phyloP scores from a whole-genome alignment of 352 stramenopile species.

The Nothophytophthora sp. region DNA sequence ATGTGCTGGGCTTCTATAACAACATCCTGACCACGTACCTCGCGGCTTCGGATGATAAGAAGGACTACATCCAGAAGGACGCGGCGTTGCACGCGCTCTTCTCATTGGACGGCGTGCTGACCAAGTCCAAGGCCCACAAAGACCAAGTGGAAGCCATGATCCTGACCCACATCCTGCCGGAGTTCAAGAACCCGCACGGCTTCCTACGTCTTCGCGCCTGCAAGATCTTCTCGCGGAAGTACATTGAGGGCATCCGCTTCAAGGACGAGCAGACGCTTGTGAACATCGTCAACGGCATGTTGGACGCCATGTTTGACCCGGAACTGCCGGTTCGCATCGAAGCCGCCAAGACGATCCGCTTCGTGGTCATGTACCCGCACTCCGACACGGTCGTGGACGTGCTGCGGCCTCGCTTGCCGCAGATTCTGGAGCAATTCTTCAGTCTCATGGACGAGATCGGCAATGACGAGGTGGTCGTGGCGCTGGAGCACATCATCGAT shows the following conservation, averaged over 20 bases:
- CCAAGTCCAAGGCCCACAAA: slow-evolving; percentile 95
- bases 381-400: slow-evolving; percentile 81
- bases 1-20: slow-evolving; percentile 91
- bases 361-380: slow-evolving; percentile 87
- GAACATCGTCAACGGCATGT: slow-evolving; percentile 78
- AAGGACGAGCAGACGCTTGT: slow-evolving; percentile 90
- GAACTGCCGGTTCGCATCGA: slow-evolving; percentile 98
- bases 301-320: slow-evolving; percentile 91
- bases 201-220: slow-evolving; percentile 96
- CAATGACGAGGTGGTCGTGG: slow-evolving; percentile 97
- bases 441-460: slow-evolving; percentile 98
- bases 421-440: slow-evolving; percentile 98
- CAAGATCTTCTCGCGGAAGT: slow-evolving; percentile 96
- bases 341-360: slow-evolving; percentile 90
- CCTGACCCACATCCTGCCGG: slow-evolving; percentile 94
- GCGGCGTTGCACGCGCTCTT: slow-evolving; percentile 94
- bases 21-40: slow-evolving; percentile 94
- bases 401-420: slow-evolving; percentile 92
- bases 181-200: slow-evolving; percentile 95
- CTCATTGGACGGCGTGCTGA: slow-evolving; percentile 91
- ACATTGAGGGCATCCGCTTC: slow-evolving; percentile 91
- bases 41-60: slow-evolving; percentile 55
- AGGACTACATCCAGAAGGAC: slow-evolving; percentile 97
- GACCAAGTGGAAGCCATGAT: slow-evolving; percentile 94
- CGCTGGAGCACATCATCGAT: slow-evolving; percentile 95